A percentile compares a stretch with the other conserved stretches of the same genome.
These are phyloP conservation scores for Erigeron philadelphicus DNA, from an alignment of 140 eudicot genomes.

Conservation along the genomic window DNA sequence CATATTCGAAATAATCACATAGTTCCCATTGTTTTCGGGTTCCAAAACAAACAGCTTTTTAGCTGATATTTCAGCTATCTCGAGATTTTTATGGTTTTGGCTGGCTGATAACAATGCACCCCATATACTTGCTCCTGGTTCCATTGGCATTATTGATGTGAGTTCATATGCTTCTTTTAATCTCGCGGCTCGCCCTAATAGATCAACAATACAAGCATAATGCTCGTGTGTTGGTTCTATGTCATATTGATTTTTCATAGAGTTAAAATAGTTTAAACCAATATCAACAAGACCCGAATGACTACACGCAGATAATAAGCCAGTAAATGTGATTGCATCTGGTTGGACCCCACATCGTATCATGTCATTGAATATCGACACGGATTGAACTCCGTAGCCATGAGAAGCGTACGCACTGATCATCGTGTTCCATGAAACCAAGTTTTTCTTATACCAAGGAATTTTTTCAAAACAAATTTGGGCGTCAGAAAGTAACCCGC, in stretches of 20 bases:
- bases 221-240: conserved; percentile 53
- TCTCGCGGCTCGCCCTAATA: conserved; percentile 57
- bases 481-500: conserved; percentile 64
- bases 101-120: conserved; percentile 63
- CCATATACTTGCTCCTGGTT: conserved; percentile 64
- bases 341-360: conserved; percentile 52
- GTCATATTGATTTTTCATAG: conserved; percentile 31
- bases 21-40: conserved; percentile 70
- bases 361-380: conserved; percentile 55
- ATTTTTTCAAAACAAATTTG: conserved; percentile 43
- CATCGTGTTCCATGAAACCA: conserved; percentile 78
- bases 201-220: conserved; percentile 66
- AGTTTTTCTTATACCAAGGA: conserved; percentile 24
- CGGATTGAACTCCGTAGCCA: conserved; percentile 52
- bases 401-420: conserved; percentile 71
- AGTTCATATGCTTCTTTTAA: conserved; percentile 51
- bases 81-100: conserved; percentile 39
- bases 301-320: conserved; percentile 50
- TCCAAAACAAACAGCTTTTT: conserved; percentile 55
- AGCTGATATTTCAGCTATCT: conserved; percentile 64
- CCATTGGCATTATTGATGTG: conserved; percentile 50
- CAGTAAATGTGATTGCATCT: conserved; percentile 66
- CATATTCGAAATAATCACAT: conserved; percentile 72
- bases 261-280: conserved; percentile 50
- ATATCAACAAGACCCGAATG: conserved; percentile 74